Evolutionary conservation across 2,329 filamentous ascomycete genomes (phyloP), one percentile per base, ranked within the genome.

Genomic region (Talaromyces sp.): DNA sequence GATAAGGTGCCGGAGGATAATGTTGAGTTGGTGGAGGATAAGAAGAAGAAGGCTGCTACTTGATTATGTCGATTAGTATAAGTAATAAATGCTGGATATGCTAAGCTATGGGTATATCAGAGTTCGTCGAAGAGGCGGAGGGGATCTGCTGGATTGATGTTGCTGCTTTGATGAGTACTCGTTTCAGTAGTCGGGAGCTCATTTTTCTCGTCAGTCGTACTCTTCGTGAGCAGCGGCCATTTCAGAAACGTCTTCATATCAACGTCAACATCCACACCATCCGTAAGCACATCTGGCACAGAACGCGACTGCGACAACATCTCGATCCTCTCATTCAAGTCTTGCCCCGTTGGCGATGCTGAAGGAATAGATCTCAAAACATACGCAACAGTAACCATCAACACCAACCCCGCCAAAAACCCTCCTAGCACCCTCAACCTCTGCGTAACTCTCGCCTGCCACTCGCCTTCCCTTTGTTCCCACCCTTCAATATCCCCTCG

Each of bases 1-100:
- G 90, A 90, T 78, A 87, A 93, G 69, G 90, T 99, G 71, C 94
- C 94, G 2, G 92, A 96, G 81, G 92, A 96, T 75, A 97, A 99
- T 80, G 90, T 98, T 71, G 94, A 98, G 81, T 81, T 93, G 74
- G 87, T 98, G 50, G 94, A 98, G 79, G 94, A 97, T 77, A 97
- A 97, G 87, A 93, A 92, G 83, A 95, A 95, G 87, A 67, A 67
- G 60, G 65, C 60, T 60, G 60, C 63, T 61, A 61, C 57, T 50
- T 64, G 68, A 43, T 58, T 11, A n/a, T 13, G 43, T 2, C 22
- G 35, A 39, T 54, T 14, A 54, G 31, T 56, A 39, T 22, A 56
- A 19, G n/a, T 52, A 13, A 14, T 56, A 56, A 37, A 50, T 31
- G 24, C 24, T 16, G 14, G 45, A 10, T 49, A 27, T 49, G 45